These are phyloP conservation scores for Ophiocordyceps robertsii DNA, from an alignment of 2,329 filamentous ascomycete genomes.

Conservation along the genomic window DNA sequence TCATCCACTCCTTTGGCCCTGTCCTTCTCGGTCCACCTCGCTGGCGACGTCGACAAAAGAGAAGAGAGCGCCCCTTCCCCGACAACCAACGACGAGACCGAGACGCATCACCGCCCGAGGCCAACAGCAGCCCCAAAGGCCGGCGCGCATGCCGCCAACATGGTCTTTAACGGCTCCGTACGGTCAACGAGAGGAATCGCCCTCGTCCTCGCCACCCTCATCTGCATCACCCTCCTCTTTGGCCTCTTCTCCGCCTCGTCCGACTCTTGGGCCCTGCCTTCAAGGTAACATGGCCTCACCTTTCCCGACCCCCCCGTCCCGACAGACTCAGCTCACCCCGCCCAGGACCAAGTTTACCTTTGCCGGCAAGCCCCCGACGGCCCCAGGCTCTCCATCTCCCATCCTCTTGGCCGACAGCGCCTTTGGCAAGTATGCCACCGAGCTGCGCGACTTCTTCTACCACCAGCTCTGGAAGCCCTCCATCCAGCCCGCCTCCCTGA, in stretches of 20 bases:
- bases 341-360: neutral
- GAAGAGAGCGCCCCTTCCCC: no score
- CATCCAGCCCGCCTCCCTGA: slow-evolving; percentile 10
- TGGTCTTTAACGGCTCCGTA: slow-evolving; percentile 15
- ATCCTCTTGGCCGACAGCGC: neutral
- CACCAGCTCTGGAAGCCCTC: slow-evolving; percentile 17
- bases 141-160: slow-evolving; percentile 9
- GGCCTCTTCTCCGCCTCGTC: slow-evolving; percentile 19
- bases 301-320: neutral
- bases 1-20: neutral
- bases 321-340: neutral
- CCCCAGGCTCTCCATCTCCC: neutral
- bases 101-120: neutral
- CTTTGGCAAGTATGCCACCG: neutral
- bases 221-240: slow-evolving; percentile 18
- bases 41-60: neutral
- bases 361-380: no score
- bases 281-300: slow-evolving; percentile 5
- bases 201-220: slow-evolving; percentile 14
- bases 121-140: neutral
- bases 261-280: slow-evolving; percentile 12
- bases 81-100: neutral
- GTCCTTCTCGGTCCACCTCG: neutral
- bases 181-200: slow-evolving; percentile 16
- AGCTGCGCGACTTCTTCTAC: slow-evolving; percentile 18